A percentile compares a stretch with the other conserved stretches of the same genome.
Evolutionary conservation across 257 asterid species (phyloP).

Genomic region (Salvia splendens): DNA sequence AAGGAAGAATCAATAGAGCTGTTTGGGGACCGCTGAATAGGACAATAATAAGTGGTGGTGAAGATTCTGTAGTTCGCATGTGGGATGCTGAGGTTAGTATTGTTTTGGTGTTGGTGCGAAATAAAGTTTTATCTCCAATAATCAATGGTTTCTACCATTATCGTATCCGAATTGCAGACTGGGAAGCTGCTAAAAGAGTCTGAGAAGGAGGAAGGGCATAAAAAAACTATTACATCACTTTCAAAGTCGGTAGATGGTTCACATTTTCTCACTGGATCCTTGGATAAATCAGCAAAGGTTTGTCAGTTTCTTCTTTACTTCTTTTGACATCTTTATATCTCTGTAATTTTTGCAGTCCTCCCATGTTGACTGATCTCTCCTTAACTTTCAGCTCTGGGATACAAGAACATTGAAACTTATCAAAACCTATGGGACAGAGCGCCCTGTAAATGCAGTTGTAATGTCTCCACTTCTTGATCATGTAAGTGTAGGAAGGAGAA

Average conservation of each 20-base stretch:
- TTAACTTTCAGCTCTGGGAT: conserved; percentile 82
- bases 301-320: conserved; percentile 1
- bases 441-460: conserved; percentile 89
- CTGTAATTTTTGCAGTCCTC: background rate
- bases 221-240: conserved; percentile 74
- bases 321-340: background rate
- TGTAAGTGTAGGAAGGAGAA: conserved; percentile 48
- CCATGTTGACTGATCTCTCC: conserved; percentile 25
- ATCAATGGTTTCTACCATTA: background rate
- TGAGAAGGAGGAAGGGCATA: conserved; percentile 75
- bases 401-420: conserved; percentile 66
- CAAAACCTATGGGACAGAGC: conserved; percentile 74
- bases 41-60: conserved; percentile 88
- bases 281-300: conserved; percentile 97
- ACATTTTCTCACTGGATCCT: conserved; percentile 84
- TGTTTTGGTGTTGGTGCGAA: background rate
- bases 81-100: conserved; percentile 88
- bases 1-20: conserved; percentile 91
- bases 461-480: conserved; percentile 93
- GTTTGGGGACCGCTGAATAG: conserved; percentile 94
- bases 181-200: conserved; percentile 73
- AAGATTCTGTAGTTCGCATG: conserved; percentile 74
- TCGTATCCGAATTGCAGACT: conserved; percentile 48
- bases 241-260: conserved; percentile 73
- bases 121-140: background rate